These are phyloP conservation scores for Thymus mandschuricus DNA, from an alignment of 257 asterid species.

Conservation along the genomic window DNA sequence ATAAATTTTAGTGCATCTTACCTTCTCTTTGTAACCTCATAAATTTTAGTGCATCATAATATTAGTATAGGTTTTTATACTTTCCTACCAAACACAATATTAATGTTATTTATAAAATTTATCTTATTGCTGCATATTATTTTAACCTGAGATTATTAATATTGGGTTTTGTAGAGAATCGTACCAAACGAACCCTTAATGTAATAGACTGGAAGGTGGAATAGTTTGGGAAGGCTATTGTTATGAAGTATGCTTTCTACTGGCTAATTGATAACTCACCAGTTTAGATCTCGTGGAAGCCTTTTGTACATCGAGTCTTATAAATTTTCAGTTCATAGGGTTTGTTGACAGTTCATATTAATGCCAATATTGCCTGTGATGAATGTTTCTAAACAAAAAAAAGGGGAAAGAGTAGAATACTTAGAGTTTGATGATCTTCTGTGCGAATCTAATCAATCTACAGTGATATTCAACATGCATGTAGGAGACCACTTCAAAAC, in stretches of 20 bases:
- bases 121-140: too few relatives aligned
- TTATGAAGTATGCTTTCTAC: not conserved
- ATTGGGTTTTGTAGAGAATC: too few relatives aligned
- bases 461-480: not conserved
- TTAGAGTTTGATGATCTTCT: slow-evolving; percentile 1
- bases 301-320: not conserved
- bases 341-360: not conserved
- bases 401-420: not conserved
- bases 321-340: slow-evolving; percentile 6
- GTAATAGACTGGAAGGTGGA: slow-evolving; percentile 16
- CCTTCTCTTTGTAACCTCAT: too few relatives aligned
- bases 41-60: too few relatives aligned
- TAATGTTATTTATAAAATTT: too few relatives aligned
- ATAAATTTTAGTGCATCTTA: too few relatives aligned
- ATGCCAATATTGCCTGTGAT: not conserved
- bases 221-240: slow-evolving; percentile 6
- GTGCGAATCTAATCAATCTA: not conserved
- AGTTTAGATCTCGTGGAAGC: not conserved
- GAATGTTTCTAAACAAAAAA: slow-evolving; percentile 6
- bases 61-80: too few relatives aligned
- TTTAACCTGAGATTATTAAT: too few relatives aligned
- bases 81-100: too few relatives aligned
- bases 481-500: not conserved
- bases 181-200: too few relatives aligned
- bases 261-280: not conserved